These are phyloP conservation scores for Oryza glumipatula DNA, from an alignment of 176 grass and related monocot genomes.

Conservation along the genomic window DNA sequence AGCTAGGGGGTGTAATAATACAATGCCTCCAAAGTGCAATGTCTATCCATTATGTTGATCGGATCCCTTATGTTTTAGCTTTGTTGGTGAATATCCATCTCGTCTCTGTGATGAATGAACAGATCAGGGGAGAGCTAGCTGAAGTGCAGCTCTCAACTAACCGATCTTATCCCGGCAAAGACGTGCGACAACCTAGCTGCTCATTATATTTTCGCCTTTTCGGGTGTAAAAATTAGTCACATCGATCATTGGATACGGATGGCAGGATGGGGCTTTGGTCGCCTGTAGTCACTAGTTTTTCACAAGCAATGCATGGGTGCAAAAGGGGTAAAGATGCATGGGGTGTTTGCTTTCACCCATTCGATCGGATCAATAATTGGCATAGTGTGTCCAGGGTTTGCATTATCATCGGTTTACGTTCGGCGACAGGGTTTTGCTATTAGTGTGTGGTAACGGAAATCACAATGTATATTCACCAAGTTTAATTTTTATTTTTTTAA, in stretches of 20 bases:
- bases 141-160: neutral
- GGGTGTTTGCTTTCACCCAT: neutral
- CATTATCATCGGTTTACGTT: too few species aligned
- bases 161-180: slow-evolving; percentile 10
- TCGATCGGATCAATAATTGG: neutral
- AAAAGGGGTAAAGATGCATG: neutral
- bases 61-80: neutral
- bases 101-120: slow-evolving; percentile 2
- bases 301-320: neutral
- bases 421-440: too few species aligned
- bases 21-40: neutral
- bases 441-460: too few species aligned
- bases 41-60: neutral
- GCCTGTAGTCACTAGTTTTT: neutral
- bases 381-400: neutral
- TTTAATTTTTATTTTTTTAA: too few species aligned
- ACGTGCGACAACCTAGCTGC: neutral
- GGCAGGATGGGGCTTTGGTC: neutral
- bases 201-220: neutral
- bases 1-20: too few species aligned
- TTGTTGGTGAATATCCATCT: neutral
- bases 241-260: neutral
- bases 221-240: neutral
- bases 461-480: too few species aligned
- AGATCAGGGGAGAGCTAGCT: slow-evolving; percentile 6